Base-by-base conservation (phyloP, 2,329 filamentous ascomycete genomes). In the Xylariales sp. region DNA sequence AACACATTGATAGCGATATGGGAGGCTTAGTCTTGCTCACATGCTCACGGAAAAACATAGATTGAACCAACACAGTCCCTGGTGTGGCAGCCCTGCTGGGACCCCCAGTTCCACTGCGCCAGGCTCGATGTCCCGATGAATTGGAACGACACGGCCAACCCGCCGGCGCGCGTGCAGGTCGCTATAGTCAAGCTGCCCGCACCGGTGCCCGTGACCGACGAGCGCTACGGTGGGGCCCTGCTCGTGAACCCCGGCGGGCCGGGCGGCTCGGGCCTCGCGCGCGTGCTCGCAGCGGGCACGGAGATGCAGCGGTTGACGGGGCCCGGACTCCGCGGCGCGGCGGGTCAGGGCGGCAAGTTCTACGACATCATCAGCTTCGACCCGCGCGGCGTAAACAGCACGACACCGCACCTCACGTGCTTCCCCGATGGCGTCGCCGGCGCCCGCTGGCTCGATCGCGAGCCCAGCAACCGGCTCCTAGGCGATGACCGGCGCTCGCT, bases 181-280 rank as follows among this genome's bases (percentile, higher is more conserved):
- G 70, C 70, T 4, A 52, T 75, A 7, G 59, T 65, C n/a, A 65
- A 63, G 19, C 54, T 66, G 6, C 67, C 72, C 1, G 70, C 70
- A 5, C 62, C 37, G 17, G 41, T 43, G n/a, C 32, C 41, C 5
- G 37, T 43, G 4, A 40, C 61, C 2, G 64, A 74, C 49, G 51
- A 60, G 13, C 57, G 58, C 5, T 69, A 70, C 45, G 66, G 66
- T 2, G 68, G 70, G 4, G 58, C 68, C 2, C 57, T 74, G 17
- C 36, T 74, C 5, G 55, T 70, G 6, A 74, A 74, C 41, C 69
- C 70, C 4, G 50, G 61, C 28, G 68, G 69, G 1, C 69, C 68
- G 4, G 67, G 68, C 15, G 63, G 59, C 10, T 63, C 63, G 8
- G 68, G 68, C 11, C 54, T 67, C 4, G 32, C 47, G 14, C 53